Evolutionary conservation across 1,139 yeast genomes (phyloP).

Genomic region (Magnusiomyces paraingens): DNA sequence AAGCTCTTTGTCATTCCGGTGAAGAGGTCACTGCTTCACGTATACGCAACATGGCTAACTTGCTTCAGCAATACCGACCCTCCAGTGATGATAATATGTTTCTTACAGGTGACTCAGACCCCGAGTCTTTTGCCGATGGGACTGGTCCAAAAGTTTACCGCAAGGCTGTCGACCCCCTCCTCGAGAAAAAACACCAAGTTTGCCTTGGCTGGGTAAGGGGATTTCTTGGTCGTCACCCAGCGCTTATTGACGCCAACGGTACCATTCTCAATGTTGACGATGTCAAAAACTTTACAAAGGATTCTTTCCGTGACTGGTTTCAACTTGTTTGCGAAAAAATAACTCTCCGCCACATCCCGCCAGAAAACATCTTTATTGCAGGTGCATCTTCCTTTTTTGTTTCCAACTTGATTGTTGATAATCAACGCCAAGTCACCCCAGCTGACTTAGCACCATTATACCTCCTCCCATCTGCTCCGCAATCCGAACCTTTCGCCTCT

Average conservation of each 20-base stretch:
- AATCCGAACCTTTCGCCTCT: slow-evolving; percentile 11
- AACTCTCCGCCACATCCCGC: not conserved
- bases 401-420: slow-evolving; percentile 9
- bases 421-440: slow-evolving; percentile 12
- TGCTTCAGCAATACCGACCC: slow-evolving; percentile 12
- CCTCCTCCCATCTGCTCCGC: slow-evolving; percentile 8
- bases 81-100: not conserved
- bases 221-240: slow-evolving; percentile 14
- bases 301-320: slow-evolving; percentile 9
- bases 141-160: not conserved
- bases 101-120: not conserved
- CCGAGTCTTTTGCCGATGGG: not conserved
- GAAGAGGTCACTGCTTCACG: slow-evolving; percentile 13
- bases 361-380: slow-evolving; percentile 9
- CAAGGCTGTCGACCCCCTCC: slow-evolving; percentile 9
- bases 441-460: slow-evolving; percentile 6
- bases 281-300: not conserved
- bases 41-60: slow-evolving; percentile 11
- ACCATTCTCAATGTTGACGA: slow-evolving; percentile 9
- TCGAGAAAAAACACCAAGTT: slow-evolving; percentile 12
- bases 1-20: slow-evolving; percentile 8
- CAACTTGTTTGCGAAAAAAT: not conserved
- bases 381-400: slow-evolving; percentile 8
- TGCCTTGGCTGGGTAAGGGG: slow-evolving; percentile 16
- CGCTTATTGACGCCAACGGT: slow-evolving; percentile 13